phyloP scores from a whole-genome alignment of 257 asterid species.

The Lithospermum erythrorhizon region DNA sequence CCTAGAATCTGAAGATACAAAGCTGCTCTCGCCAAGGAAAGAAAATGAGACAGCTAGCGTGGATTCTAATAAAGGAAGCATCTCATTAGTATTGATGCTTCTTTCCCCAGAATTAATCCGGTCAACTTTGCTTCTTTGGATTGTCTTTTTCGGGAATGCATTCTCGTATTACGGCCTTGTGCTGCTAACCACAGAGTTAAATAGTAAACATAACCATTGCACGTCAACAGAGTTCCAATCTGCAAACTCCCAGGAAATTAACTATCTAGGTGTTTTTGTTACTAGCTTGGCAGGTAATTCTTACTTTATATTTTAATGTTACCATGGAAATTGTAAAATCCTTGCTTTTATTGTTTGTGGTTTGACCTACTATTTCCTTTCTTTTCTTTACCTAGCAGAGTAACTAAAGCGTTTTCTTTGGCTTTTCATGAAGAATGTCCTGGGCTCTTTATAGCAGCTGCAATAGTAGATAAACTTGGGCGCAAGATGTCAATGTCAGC shows the following conservation, averaged over 20 bases:
- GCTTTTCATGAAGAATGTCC: conserved; percentile 42
- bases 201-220: conserved; percentile 30
- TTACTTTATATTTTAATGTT: not conserved
- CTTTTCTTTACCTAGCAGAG: not conserved
- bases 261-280: conserved; percentile 41
- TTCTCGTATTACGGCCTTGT: conserved; percentile 61
- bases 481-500: conserved; percentile 50
- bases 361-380: not conserved
- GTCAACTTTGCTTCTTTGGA: conserved; percentile 52
- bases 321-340: not conserved
- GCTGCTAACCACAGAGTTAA: conserved; percentile 59
- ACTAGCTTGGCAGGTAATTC: conserved; percentile 54
- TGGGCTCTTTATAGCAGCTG: conserved; percentile 50
- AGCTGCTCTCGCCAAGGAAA: conserved; percentile 31
- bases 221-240: conserved; percentile 16
- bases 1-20: conserved; percentile 31
- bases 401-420: conserved; percentile 13
- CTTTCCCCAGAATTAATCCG: conserved; percentile 45
- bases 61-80: conserved; percentile 22
- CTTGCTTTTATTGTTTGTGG: not conserved
- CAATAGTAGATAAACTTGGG: conserved; percentile 47
- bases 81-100: conserved; percentile 42
- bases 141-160: conserved; percentile 59
- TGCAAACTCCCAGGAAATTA: conserved; percentile 26
- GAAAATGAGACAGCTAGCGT: conserved; percentile 9